Base-by-base conservation (phyloP, 1,139 yeast species). In the Nakaseomyces uthaithaninus region DNA sequence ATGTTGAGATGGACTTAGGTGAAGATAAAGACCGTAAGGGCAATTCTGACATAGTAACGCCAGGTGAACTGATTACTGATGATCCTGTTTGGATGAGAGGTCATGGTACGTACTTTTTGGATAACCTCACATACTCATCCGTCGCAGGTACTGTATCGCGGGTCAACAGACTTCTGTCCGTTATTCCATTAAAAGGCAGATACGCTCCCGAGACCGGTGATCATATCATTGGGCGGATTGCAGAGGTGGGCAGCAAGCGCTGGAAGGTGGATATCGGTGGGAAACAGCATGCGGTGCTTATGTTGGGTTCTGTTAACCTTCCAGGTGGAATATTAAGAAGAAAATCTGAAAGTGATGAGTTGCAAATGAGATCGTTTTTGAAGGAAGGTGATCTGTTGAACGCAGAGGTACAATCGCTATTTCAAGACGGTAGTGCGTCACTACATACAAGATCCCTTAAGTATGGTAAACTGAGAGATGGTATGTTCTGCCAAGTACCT, bases 61-160 rank as follows among this genome's bases (percentile, higher is more conserved):
- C 99, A 0, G 99, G 99, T n/a, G 97, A 93, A 59, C 66, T 89
- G 42, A 85, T 93, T 14, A 91, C 98, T 0, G 94, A 84, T 53
- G 98, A 93, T 56, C 87, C 95, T 6, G 74, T 82, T 4, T 91
- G 97, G 96, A 93, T 93, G 98, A 77, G 94, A 60, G 99, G 98
- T 25, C 99, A 93, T 60, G 98, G 98, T 2, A 93, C 98, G 0
- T 91, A 86, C 60, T 77, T 81, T 47, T 66, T 80, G 31, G 75
- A 75, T 26, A 66, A 68, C 41, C 68, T 73, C 51, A 87, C 96
- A 1, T 87, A 76, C 59, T 82, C 95, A 1, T 80, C 96, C 0
- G 95, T 91, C 3, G 96, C 95, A 0, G 99, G 99, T 3, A 78
- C 79, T 15, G 80, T 93, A 12, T 75, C 85, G 1, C 71, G 93